Conservation (phyloP, 176 grass and related monocot species). For the Ensete ventricosum region DNA sequence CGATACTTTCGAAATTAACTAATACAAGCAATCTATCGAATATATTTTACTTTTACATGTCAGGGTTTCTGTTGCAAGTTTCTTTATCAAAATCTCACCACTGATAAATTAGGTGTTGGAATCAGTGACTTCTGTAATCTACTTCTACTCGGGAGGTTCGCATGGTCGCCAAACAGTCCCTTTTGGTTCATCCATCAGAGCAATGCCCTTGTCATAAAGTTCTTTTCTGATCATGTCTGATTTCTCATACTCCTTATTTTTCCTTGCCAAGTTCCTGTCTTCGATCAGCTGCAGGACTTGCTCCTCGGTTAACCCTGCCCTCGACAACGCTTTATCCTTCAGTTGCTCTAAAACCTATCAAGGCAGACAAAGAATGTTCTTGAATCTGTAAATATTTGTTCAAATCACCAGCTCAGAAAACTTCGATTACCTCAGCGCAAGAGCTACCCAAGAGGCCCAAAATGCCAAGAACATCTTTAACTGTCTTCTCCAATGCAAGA, state of each 20-base stretch:
- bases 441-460: constrained; percentile 51
- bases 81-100: background rate
- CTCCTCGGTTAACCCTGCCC: constrained; percentile 28
- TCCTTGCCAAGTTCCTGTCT: constrained; percentile 34
- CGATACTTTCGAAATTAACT: background rate
- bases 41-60: background rate
- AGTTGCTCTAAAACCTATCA: constrained; percentile 42
- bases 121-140: background rate
- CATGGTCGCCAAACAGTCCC: constrained; percentile 73
- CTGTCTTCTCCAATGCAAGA: constrained; percentile 44
- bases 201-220: constrained; percentile 48
- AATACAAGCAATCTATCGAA: background rate
- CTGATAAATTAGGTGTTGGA: background rate
- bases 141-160: constrained; percentile 21
- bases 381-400: constrained; percentile 17
- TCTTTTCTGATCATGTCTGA: constrained; percentile 39
- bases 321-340: constrained; percentile 34
- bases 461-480: constrained; percentile 44
- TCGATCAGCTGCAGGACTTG: constrained; percentile 32
- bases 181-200: constrained; percentile 70
- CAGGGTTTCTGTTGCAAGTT: background rate
- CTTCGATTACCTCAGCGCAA: constrained; percentile 38
- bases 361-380: background rate
- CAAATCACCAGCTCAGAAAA: background rate
- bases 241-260: constrained; percentile 33